Conservation (phyloP, 2,329 filamentous ascomycete species). For the Hypoxylon sp. region DNA sequence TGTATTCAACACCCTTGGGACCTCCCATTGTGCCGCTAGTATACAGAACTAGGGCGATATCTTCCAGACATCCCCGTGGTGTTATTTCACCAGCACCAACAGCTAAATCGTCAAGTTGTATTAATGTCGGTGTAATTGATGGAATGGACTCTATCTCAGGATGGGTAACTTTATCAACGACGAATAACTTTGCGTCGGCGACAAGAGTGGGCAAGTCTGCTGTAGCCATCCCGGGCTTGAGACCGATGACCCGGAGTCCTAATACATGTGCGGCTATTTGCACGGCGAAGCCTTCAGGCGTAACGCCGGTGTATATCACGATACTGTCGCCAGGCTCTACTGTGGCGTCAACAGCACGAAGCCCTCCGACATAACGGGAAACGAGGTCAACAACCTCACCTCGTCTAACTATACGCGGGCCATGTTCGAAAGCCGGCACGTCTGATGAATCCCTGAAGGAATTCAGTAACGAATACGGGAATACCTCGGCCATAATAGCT, state of each 20-base stretch:
- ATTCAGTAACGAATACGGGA: slow-evolving; percentile 22
- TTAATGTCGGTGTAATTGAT: background rate
- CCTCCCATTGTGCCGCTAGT: slow-evolving; percentile 26
- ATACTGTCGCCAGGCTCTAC: slow-evolving; percentile 14
- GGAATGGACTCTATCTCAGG: slow-evolving; percentile 13
- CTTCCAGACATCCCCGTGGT: slow-evolving; percentile 12
- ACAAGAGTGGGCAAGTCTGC: slow-evolving; percentile 3
- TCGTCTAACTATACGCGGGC: slow-evolving; percentile 17
- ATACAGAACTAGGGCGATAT: slow-evolving; percentile 25
- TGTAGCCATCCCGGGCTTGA: slow-evolving; percentile 21
- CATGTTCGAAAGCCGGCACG: slow-evolving; percentile 26
- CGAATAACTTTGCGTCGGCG: slow-evolving; percentile 8
- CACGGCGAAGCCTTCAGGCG: slow-evolving; percentile 26
- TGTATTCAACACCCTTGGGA: slow-evolving; percentile 28
- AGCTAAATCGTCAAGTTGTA: slow-evolving; percentile 4
- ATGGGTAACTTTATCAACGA: slow-evolving; percentile 14
- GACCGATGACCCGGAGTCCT: slow-evolving; percentile 20
- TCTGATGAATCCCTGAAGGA: slow-evolving; percentile 11
- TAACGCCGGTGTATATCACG: slow-evolving; percentile 25
- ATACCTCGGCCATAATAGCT: slow-evolving; percentile 1
- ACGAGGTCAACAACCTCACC: slow-evolving; percentile 17
- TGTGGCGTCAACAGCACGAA: slow-evolving; percentile 5
- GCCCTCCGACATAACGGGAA: slow-evolving; percentile 19
- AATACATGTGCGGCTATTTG: slow-evolving; percentile 31
- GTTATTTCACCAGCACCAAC: background rate